These are phyloP conservation scores for Rhytidiadelphus loreus DNA, from an alignment of 225 moss, liverwort and hornwort species.

Conservation along the genomic window DNA sequence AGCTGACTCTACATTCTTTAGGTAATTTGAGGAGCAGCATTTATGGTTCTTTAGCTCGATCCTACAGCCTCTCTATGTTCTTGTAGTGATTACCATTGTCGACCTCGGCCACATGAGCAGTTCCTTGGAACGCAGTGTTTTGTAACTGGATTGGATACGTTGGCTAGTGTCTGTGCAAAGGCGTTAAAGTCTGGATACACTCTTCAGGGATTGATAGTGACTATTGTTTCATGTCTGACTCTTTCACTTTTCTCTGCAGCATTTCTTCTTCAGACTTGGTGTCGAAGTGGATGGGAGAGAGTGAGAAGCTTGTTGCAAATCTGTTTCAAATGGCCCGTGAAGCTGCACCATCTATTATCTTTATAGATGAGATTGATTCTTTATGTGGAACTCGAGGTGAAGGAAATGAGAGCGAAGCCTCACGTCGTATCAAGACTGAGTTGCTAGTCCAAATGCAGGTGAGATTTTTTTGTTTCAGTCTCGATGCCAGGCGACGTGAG, in stretches of 20 bases:
- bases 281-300: conserved; percentile 99
- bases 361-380: conserved; percentile 98
- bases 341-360: conserved; percentile 92
- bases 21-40: conserved; percentile 8
- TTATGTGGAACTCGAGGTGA: conserved; percentile 94
- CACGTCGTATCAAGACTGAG: conserved; percentile 96
- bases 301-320: conserved; percentile 95
- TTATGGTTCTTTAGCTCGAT: not conserved
- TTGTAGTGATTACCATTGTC: not conserved
- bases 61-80: not conserved
- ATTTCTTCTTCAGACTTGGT: conserved; percentile 97
- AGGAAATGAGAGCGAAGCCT: conserved; percentile 97
- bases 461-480: not conserved
- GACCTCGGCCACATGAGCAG: not conserved
- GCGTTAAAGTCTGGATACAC: not conserved
- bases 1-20: conserved; percentile 91
- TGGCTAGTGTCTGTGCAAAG: not conserved
- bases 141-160: not conserved
- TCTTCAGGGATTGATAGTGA: not conserved
- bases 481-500: not conserved
- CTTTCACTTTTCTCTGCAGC: conserved; percentile 30
- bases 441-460: conserved; percentile 98
- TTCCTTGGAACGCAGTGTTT: not conserved
- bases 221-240: not conserved
- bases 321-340: conserved; percentile 98